Base-by-base conservation (phyloP, 2,329 filamentous ascomycete species). In the Trichoderma sp. region DNA sequence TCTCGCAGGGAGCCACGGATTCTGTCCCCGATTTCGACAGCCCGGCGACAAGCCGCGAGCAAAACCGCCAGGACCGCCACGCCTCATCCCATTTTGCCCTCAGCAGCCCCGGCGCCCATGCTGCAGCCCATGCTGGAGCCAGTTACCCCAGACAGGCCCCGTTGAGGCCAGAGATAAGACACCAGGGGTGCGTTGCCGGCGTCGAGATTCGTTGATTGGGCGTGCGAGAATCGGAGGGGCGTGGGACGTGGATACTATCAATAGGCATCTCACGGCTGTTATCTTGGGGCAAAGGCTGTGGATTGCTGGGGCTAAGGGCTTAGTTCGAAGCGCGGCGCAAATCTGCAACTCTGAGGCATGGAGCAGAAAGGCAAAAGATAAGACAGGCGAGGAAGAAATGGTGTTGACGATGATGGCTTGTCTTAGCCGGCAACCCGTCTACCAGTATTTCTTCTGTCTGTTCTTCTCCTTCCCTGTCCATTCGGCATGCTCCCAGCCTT, bases 111-210 rank as follows among this genome's bases (percentile, higher is more conserved):
- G 65, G 56, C 30, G 46, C 32, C n/a, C n/a, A n/a, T n/a, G n/a
- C n/a, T n/a, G n/a, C n/a, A n/a, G n/a, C n/a, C 55, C 55, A 60
- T 68, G 43, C 43, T 58, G 43, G 54, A 39, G 64, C 54, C 52
- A 66, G 52, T 68, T 68, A 68, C 65, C 65, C 65, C 65, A 60
- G 65, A 68, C 65, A 68, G 56, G 56, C 32, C 37, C 43, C 43
- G 21, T 49, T 24, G 65, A 59, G 63, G 37, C 39, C 64, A 66
- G 30, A 69, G 68, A 69, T 69, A 69, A 69, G 68, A 69, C 68
- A 59, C 68, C 68, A 49, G 68, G 68, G 68, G 68, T 69, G 68
- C 56, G 54, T 43, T 21, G 5, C 16, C 52, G 26, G 52, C 32
- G 32, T 34, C 13, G 32, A 32, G 24, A 30, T 21, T 59, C 37